These are phyloP conservation scores for Pyricularia sp. DNA, from an alignment of 2,329 filamentous ascomycete species.

Conservation along the genomic window DNA sequence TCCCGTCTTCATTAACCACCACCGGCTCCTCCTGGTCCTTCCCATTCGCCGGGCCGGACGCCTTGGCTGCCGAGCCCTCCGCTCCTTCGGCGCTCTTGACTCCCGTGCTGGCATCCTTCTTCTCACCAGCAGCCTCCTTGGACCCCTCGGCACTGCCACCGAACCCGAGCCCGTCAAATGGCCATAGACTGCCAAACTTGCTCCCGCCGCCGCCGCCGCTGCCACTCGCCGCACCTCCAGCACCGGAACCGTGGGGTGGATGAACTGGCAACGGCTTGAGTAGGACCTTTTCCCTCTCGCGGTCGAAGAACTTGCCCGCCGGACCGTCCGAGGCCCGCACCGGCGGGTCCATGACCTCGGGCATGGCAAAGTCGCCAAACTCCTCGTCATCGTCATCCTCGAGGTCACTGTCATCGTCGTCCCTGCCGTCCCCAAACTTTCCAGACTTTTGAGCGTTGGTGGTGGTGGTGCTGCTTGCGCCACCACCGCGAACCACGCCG, in stretches of 20 bases:
- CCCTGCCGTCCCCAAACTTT: constrained; percentile 25
- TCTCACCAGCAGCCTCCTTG: background rate
- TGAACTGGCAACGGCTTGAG: constrained; percentile 47
- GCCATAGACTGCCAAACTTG: constrained; percentile 47
- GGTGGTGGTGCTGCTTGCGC: constrained; percentile 10
- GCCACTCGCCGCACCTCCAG: constrained; percentile 18
- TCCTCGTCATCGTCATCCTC: constrained; percentile 53
- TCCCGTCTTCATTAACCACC: constrained; percentile 28
- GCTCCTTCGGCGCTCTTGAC: background rate
- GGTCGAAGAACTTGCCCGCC: constrained; percentile 12
- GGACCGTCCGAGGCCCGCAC: constrained; percentile 12
- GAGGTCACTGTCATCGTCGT: constrained; percentile 34
- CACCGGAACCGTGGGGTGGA: constrained; percentile 24
- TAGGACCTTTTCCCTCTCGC: constrained; percentile 31
- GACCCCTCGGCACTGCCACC: constrained; percentile 8
- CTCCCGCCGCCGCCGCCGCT: constrained; percentile 9
- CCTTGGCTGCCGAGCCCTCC: background rate
- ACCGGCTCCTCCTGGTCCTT: constrained; percentile 19
- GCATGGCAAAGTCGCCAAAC: constrained; percentile 61
- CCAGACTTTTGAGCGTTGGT: constrained; percentile 12
- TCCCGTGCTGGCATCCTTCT: background rate
- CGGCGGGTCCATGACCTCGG: constrained; percentile 32
- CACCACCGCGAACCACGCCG: constrained; percentile 17
- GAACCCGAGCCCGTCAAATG: constrained; percentile 37
- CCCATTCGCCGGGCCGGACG: background rate